Percentiles rank a stretch among this genome's conserved stretches.
phyloP scores from a whole-genome alignment of 1,284 basidiomycete species.

The Salmacisia buchloeana region DNA sequence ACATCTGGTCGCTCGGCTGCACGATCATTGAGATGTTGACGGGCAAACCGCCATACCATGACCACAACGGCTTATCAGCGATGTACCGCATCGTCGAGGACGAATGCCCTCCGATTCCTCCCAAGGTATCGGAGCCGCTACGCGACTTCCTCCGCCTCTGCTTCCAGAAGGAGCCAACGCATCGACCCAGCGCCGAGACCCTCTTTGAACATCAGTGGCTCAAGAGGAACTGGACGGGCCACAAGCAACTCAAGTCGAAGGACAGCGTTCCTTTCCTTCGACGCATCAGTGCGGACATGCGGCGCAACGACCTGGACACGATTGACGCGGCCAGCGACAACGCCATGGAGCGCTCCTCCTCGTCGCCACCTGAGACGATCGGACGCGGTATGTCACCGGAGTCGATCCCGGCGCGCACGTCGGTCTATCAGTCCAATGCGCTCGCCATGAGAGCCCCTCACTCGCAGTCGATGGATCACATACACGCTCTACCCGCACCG shows the following conservation, averaged over 20 bases:
- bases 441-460: neutral
- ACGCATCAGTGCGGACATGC: conserved; percentile 76
- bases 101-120: conserved; percentile 75
- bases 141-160: conserved; percentile 73
- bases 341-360: conserved; percentile 26
- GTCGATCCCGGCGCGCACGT: neutral
- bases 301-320: conserved; percentile 55
- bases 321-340: conserved; percentile 9
- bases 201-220: conserved; percentile 88
- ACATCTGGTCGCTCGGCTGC: conserved; percentile 87
- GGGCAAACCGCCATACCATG: conserved; percentile 81
- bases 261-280: conserved; percentile 90
- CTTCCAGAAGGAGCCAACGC: conserved; percentile 77
- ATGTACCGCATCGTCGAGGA: conserved; percentile 96
- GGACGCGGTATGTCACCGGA: neutral
- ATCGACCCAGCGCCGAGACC: conserved; percentile 71
- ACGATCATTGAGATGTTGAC: conserved; percentile 89
- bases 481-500: neutral
- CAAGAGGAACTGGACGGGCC: conserved; percentile 67
- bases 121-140: conserved; percentile 67
- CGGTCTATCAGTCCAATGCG: neutral
- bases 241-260: conserved; percentile 63
- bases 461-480: conserved; percentile 2
- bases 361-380: conserved; percentile 18
- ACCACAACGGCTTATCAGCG: conserved; percentile 52